Evolutionary conservation across 352 stramenopile genomes (phyloP), one percentile per base, ranked within the genome.

Genomic region (Phytophthora megakarya): DNA sequence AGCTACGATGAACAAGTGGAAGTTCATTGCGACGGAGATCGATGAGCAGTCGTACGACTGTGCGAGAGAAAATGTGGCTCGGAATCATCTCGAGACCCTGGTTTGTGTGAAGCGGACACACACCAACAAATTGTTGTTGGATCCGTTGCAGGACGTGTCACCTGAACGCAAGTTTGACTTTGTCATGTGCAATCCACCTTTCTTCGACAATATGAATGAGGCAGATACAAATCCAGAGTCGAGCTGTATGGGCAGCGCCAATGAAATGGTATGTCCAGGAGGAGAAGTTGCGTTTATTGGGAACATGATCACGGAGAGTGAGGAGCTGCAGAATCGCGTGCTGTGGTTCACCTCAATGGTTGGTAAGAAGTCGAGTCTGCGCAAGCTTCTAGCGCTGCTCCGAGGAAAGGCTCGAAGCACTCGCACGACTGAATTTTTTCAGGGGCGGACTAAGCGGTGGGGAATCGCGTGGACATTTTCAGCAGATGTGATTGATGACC

Each of bases 101-200:
- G 88, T 96, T 56, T 67, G 67, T 28, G 61, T 96, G 3, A 72
- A 81, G 38, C 70, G 58, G 15, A 83, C 75, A 1, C 30, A 71
- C 15, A 88, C 81, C 0, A 65, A 71, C 19, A 61, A 72, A 0
- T 47, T 93, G 23, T 40, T 92, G 16, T 39, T 61, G 5, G 82
- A 93, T 44, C 78, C 82, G 3, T 50, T 92, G 26, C 45, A 67
- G 16, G 58, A 73, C 5, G 66, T 78, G 22, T 57, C 60, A 2
- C 7, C 18, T 0, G 37, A 57, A 11, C 33, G 61, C 12, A 72
- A 71, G 12, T 80, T 98, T 60, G 80, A 98, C 38, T 98, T 98
- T 75, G 80, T 87, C 42, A 98, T 99, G 91, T 98, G 95, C 39
- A 99, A 99, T 69, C 97, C 97, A 47, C 97, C 97, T 0, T 99